Evolutionary conservation across 208 protist genomes (phyloP), one percentile per base, ranked within the genome.

Genomic region (Crithidia bombi): DNA sequence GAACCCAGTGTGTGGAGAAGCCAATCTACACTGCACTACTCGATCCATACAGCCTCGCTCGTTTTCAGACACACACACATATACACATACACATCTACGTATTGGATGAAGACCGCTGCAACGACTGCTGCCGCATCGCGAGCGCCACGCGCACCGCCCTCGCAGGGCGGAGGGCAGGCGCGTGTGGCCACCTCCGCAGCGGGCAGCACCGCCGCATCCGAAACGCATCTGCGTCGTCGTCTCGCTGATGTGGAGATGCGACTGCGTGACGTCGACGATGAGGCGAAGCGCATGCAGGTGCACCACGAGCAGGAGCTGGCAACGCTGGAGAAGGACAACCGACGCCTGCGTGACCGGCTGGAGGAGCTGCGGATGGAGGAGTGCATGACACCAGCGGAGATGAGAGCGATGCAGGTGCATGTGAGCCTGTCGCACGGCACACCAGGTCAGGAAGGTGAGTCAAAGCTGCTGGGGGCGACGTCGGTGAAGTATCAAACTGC

Each of bases 251-350:
- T 78, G 12, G 88, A 96, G 65, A 74, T 84, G 65, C 76, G 84
- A 4, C 73, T 92, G 50, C 82, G 89, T 14, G 89, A 92, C 59
- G 79, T 81, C 81, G 83, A 96, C 55, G 86, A 92, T 30, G 82
- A 94, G 28, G 74, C 66, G 15, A 79, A 80, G 51, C 84, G 85
- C 15, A 75, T 85, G 44, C 64, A 69, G n/a, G 61, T 62, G 23
- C 77, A 88, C 35, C 89, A 94, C 67, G 75, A 84, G 46, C 85
- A 85, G 30, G 88, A 93, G 74, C 57, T 95, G n/a, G 82, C 88
- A 5, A 59, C 71, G 0, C 72, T 94, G 17, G 54, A 78, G 33
- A 49, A 79, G 21, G 88, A 97, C 39, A 86, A 91, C 39, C 74
- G 65, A 21, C 46, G 55, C 14, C 64, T 84, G 36, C 79, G 62